A percentile compares a stretch with the other conserved stretches of the same genome.
Evolutionary conservation across 345 rosid species (phyloP).

Genomic region (Heritiera fomes): DNA sequence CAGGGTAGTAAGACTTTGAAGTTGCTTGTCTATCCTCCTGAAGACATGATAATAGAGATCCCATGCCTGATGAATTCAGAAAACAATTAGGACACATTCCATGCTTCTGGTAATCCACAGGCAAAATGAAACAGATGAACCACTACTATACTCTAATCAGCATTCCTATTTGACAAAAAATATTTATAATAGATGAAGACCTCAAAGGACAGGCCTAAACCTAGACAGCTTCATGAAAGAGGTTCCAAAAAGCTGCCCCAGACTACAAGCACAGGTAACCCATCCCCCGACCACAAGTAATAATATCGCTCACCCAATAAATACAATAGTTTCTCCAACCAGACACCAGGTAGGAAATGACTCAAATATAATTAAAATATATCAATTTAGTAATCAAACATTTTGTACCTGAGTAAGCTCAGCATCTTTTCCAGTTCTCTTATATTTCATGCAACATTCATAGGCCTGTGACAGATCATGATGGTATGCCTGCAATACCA

Average conservation of each 20-base stretch:
- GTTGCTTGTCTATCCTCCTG: constrained; percentile 94
- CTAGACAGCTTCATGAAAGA: not conserved
- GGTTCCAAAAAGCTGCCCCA: not conserved
- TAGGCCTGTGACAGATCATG: constrained; percentile 85
- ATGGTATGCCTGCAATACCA: constrained; percentile 67
- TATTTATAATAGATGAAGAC: not conserved
- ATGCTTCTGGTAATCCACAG: not conserved
- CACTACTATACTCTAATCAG: not conserved
- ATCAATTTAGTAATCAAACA: not conserved
- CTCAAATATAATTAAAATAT: not conserved
- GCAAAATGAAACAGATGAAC: not conserved
- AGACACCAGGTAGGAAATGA: not conserved
- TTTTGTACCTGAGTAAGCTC: constrained; percentile 87
- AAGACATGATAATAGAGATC: constrained; percentile 96
- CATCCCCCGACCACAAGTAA: not conserved
- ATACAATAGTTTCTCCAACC: not conserved
- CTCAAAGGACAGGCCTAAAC: constrained; percentile 7
- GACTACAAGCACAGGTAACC: not conserved
- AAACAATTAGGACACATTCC: constrained; percentile 18
- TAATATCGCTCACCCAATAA: not conserved
- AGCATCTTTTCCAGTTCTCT: constrained; percentile 86
- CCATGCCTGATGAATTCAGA: constrained; percentile 78
- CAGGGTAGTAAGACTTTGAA: constrained; percentile 83
- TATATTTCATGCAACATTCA: constrained; percentile 88
- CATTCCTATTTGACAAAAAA: not conserved